phyloP scores from a whole-genome alignment of 179 eudicot species.

The Silene coronaria region DNA sequence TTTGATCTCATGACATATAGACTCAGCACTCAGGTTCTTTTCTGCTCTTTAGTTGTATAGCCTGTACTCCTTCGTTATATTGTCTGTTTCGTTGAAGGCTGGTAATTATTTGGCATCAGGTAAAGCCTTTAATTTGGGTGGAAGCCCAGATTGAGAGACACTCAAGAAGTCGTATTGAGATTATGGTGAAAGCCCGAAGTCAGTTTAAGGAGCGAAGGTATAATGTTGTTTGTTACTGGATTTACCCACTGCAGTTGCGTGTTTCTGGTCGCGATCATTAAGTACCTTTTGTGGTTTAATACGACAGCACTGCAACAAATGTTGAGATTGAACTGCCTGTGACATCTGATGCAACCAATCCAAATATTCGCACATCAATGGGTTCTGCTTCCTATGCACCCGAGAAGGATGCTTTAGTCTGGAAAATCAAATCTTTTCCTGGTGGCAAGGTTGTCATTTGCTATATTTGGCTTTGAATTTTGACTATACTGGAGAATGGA shows the following conservation, averaged over 20 bases:
- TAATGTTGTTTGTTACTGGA: slow-evolving; percentile 1
- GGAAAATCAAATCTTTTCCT: slow-evolving; percentile 96
- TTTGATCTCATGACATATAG: slow-evolving; percentile 95
- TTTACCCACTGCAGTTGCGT: not conserved
- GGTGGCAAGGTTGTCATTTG: slow-evolving; percentile 75
- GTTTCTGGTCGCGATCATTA: not conserved
- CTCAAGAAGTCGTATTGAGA: slow-evolving; percentile 90
- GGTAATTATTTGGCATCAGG: slow-evolving; percentile 39
- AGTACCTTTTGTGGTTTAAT: slow-evolving; percentile 15
- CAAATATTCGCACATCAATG: slow-evolving; percentile 85
- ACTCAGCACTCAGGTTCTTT: slow-evolving; percentile 80
- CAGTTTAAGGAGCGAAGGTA: slow-evolving; percentile 94
- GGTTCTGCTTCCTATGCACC: slow-evolving; percentile 93
- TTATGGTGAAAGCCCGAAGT: slow-evolving; percentile 76
- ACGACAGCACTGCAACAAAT: slow-evolving; percentile 81
- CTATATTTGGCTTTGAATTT: not conserved
- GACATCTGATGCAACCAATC: slow-evolving; percentile 77
- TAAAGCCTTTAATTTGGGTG: slow-evolving; percentile 91
- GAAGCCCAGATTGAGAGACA: slow-evolving; percentile 91
- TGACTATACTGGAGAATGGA: not conserved
- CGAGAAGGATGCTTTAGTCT: slow-evolving; percentile 75
- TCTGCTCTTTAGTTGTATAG: not conserved
- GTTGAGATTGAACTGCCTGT: slow-evolving; percentile 94
- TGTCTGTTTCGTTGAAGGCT: not conserved
- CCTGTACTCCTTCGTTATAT: not conserved